These are phyloP conservation scores for Nidularia pulvinata DNA, from an alignment of 768 basidiomycete genomes.

Conservation along the genomic window DNA sequence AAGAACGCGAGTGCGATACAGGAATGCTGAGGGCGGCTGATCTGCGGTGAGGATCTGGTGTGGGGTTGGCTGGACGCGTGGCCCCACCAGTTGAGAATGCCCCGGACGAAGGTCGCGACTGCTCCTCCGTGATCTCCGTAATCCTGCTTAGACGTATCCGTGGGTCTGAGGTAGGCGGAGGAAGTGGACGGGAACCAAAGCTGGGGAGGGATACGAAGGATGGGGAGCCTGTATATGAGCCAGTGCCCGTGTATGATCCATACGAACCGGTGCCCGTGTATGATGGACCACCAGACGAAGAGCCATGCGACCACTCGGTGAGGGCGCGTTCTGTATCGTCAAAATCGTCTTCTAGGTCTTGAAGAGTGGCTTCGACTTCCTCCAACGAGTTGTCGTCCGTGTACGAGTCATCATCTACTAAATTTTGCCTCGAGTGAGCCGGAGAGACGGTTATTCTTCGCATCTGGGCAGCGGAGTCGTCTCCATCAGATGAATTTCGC, in stretches of 20 bases:
- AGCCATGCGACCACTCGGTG: conserved; percentile 61
- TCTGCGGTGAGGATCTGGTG: conserved; percentile 44
- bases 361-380: conserved; percentile 73
- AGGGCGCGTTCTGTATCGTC: conserved; percentile 66
- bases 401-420: conserved; percentile 36
- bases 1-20: conserved; percentile 51
- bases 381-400: conserved; percentile 60
- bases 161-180: conserved; percentile 28
- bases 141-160: conserved; percentile 70
- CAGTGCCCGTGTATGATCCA: conserved; percentile 37
- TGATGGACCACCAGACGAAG: conserved; percentile 25
- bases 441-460: conserved; percentile 59
- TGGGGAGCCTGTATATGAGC: conserved; percentile 44
- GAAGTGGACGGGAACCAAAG: conserved; percentile 29
- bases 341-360: conserved; percentile 65
- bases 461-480: conserved; percentile 45
- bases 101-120: conserved; percentile 53
- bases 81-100: conserved; percentile 26
- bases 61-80: conserved; percentile 34
- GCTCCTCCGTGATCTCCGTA: conserved; percentile 74
- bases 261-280: conserved; percentile 37
- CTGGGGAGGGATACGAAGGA: conserved; percentile 45
- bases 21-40: conserved; percentile 39
- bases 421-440: conserved; percentile 28
- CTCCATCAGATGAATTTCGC: conserved; percentile 46